phyloP scores from a whole-genome alignment of 2,329 filamentous ascomycete species.

The Talaromyces sp. region DNA sequence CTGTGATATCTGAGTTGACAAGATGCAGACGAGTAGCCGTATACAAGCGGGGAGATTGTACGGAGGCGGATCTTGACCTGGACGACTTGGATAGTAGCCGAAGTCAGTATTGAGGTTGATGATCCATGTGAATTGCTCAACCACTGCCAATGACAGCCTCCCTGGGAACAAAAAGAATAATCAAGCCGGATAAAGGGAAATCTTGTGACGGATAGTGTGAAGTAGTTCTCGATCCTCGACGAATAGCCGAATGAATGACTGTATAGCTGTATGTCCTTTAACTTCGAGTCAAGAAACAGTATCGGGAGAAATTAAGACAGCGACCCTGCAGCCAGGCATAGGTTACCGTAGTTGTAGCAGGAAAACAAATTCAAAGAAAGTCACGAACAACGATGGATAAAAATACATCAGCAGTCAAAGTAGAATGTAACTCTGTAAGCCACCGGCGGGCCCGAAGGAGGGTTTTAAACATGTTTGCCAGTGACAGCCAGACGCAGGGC shows the following conservation, averaged over 20 bases:
- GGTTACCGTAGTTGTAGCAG: background rate
- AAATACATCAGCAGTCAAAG: background rate
- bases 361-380: background rate
- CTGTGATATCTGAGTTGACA: background rate
- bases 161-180: background rate
- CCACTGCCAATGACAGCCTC: background rate
- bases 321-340: slow-evolving; percentile 9
- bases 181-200: background rate
- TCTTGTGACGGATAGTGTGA: background rate
- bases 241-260: background rate
- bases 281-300: background rate
- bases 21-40: background rate
- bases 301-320: background rate
- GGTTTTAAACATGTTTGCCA: slow-evolving; percentile 7
- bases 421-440: background rate
- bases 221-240: background rate
- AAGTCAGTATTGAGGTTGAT: background rate
- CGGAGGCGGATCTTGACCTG: background rate
- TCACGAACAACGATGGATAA: background rate
- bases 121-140: background rate
- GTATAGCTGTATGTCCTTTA: too few species aligned
- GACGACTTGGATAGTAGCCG: background rate
- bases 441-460: background rate
- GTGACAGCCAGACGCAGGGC: background rate
- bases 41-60: background rate